Base-by-base conservation (phyloP, 768 basidiomycete genomes). In the Serendipita sp. region DNA sequence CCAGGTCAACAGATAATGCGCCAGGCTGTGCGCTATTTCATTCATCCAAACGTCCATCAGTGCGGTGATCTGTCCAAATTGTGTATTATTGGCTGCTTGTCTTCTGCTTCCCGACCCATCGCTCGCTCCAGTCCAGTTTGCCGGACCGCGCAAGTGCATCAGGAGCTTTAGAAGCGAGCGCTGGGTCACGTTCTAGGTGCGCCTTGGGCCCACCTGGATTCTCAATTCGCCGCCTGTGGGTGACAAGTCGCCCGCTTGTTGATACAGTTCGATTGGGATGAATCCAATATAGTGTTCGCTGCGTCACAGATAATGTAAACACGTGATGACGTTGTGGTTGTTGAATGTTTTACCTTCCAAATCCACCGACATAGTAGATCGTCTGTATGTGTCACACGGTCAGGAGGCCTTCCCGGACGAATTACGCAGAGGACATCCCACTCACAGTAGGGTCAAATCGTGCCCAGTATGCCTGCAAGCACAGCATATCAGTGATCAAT, bases 351-450 rank as follows among this genome's bases (percentile, higher is more conserved):
- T 67, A 78, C 78, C 74, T 77, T 44, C 80, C 80, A 68, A 82
- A 81, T 2, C 81, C 81, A 11, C 81, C 81, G 3, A 82, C 80
- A 63, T 77, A 82, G 68, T 82, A 81, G 18, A 82, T 72, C 36
- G 73, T 74, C 81, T 81, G 69, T n/a, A 16, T 5, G 44, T 36
- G 35, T 64, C 56, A 38, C 41, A 64, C 23, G 48, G 60, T 54
- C 3, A 52, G 51, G n/a, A 44, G 38, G n/a, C 35, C 23, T 30
- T 36, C 35, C 10, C 34, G 38, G 46, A 54, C 32, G 32, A 65
- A n/a, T 32, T 32, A 13, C 28, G 46, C 23, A 44, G 2, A 48
- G 8, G 47, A n/a, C 2, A 35, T 28, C 30, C 32, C 18, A 72
- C 79, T 70, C 68, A 80, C 80, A 64, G 78, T 76, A 30, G 80